Conservation (phyloP, 768 basidiomycete genomes). For the Calvatia gigantea region DNA sequence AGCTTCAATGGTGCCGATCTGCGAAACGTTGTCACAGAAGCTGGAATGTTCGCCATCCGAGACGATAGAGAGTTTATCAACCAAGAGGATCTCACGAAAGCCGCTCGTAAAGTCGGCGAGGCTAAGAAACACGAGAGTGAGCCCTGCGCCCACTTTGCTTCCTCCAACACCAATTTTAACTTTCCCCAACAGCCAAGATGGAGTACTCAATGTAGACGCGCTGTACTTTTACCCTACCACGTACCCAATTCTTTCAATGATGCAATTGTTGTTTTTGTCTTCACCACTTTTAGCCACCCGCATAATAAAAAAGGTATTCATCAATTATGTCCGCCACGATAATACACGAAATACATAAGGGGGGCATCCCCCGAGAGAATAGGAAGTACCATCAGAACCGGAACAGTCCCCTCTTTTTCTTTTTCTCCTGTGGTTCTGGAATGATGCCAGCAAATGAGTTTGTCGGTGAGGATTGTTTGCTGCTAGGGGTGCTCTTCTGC, state of each 20-base stretch:
- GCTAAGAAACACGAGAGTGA: constrained; percentile 97
- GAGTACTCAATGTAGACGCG: constrained; percentile 42
- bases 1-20: constrained; percentile 96
- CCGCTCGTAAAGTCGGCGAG: constrained; percentile 91
- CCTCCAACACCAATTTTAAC: neutral
- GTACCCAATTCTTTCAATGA: constrained; percentile 9
- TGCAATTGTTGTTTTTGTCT: neutral
- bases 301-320: neutral
- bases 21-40: constrained; percentile 92
- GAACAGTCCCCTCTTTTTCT: constrained; percentile 75
- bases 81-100: constrained; percentile 96
- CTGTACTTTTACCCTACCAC: constrained; percentile 16
- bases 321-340: neutral
- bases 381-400: constrained; percentile 41
- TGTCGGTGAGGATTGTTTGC: constrained; percentile 48
- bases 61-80: constrained; percentile 90
- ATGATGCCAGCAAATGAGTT: constrained; percentile 46
- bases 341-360: constrained; percentile 1
- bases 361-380: neutral
- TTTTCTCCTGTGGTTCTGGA: constrained; percentile 54
- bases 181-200: constrained; percentile 41
- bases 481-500: constrained; percentile 27
- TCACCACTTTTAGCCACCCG: neutral
- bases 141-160: constrained; percentile 24
- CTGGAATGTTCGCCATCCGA: constrained; percentile 98